Percentiles rank a stretch among this genome's conserved stretches.
Conservation (phyloP, 768 basidiomycete genomes). For the Hypholoma sublateritium region DNA sequence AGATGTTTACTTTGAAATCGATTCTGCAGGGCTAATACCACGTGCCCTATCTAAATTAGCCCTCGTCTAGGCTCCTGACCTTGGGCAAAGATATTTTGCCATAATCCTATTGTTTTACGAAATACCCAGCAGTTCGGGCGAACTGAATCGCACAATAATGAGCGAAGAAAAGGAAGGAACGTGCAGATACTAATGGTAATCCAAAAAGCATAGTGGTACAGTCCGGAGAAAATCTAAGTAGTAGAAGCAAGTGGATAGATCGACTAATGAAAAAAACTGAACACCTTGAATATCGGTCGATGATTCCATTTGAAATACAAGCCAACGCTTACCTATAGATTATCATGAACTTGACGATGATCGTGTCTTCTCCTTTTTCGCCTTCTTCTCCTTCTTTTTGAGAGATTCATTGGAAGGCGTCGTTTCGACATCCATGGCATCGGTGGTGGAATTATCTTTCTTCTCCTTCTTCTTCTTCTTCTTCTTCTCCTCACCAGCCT, state of each 20-base stretch:
- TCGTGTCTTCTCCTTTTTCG: not conserved
- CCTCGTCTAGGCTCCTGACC: not conserved
- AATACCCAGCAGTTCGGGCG: not conserved
- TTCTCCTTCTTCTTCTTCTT: conserved; percentile 20
- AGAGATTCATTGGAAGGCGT: conserved; percentile 8
- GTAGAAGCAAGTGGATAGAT: not conserved
- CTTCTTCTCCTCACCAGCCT: conserved; percentile 21
- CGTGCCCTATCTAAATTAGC: conserved; percentile 24
- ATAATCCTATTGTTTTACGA: no score
- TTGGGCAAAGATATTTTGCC: not conserved
- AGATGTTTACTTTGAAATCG: conserved; percentile 25
- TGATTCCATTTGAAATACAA: not conserved
- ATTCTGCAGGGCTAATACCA: conserved; percentile 26
- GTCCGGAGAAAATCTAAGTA: not conserved
- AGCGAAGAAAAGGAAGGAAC: no score
- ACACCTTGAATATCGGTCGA: not conserved
- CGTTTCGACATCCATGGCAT: conserved; percentile 15
- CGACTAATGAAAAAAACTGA: not conserved
- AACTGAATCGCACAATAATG: no score
- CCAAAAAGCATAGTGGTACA: conserved; percentile 2
- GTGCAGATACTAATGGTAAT: not conserved
- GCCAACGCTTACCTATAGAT: not conserved
- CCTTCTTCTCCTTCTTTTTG: conserved; percentile 18
- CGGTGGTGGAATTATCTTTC: conserved; percentile 8
- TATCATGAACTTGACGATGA: conserved; percentile 12